Evolutionary conservation across 2,329 filamentous ascomycete genomes (phyloP).

Genomic region (Colletotrichum viniferum): DNA sequence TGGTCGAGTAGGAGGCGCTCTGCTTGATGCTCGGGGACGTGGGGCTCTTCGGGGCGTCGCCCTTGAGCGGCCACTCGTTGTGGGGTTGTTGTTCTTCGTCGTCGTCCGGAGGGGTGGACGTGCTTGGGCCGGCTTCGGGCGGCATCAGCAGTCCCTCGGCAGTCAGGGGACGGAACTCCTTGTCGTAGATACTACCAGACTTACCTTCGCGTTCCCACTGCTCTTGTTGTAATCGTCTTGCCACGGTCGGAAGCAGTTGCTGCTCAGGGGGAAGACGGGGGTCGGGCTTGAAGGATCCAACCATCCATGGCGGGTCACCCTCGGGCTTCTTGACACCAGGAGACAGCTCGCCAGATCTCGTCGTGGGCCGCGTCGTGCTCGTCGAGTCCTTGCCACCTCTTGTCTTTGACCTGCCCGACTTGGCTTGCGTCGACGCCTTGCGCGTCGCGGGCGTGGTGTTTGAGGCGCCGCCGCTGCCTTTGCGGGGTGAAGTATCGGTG

Average conservation of each 20-base stretch:
- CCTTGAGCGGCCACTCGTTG: slow-evolving; percentile 66
- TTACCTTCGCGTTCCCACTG: slow-evolving; percentile 94
- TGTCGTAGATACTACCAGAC: slow-evolving; percentile 84
- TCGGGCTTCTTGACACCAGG: slow-evolving; percentile 72
- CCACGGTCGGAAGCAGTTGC: slow-evolving; percentile 93
- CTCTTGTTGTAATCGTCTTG: slow-evolving; percentile 88
- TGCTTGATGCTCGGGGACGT: slow-evolving; percentile 35
- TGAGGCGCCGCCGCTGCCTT: slow-evolving; percentile 31
- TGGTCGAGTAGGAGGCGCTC: slow-evolving; percentile 64
- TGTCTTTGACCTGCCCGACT: slow-evolving; percentile 63
- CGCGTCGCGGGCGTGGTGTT: slow-evolving; percentile 37
- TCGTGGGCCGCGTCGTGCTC: slow-evolving; percentile 60
- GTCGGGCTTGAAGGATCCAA: slow-evolving; percentile 94
- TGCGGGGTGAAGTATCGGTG: slow-evolving; percentile 61
- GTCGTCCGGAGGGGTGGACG: slow-evolving; percentile 24
- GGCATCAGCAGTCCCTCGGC: slow-evolving; percentile 60
- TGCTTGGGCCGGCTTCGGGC: slow-evolving; percentile 37
- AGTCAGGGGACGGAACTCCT: slow-evolving; percentile 83
- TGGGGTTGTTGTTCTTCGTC: slow-evolving; percentile 32
- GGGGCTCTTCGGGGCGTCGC: slow-evolving; percentile 52
- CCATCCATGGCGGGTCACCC: slow-evolving; percentile 94
- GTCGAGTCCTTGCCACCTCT: slow-evolving; percentile 59
- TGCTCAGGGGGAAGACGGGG: slow-evolving; percentile 92
- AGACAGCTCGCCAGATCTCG: slow-evolving; percentile 62
- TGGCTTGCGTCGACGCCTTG: slow-evolving; percentile 50